Evolutionary conservation across 345 rosid genomes (phyloP).

Genomic region (Moricandia moricandioides): DNA sequence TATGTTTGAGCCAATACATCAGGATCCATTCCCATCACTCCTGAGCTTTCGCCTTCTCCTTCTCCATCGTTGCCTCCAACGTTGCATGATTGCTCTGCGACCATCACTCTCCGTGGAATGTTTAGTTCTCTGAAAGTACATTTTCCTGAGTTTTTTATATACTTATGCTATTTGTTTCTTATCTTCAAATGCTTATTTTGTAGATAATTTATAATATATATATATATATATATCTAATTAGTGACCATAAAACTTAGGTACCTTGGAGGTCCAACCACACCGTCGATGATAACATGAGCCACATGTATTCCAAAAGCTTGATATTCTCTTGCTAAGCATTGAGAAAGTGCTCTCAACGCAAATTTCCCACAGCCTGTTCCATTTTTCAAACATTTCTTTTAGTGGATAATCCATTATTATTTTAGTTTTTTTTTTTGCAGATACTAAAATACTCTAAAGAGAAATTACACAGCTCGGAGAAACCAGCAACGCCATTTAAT

Average conservation of each 20-base stretch:
- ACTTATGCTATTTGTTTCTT: background rate
- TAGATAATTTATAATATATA: background rate
- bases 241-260: background rate
- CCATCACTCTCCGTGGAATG: constrained; percentile 41
- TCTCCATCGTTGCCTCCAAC: constrained; percentile 32
- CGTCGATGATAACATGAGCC: constrained; percentile 84
- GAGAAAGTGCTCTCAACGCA: constrained; percentile 79
- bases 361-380: constrained; percentile 84
- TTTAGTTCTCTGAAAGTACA: constrained; percentile 49
- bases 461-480: constrained; percentile 72
- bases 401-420: background rate
- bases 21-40: constrained; percentile 62
- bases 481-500: constrained; percentile 75
- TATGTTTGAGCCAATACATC: constrained; percentile 86
- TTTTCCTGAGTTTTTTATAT: background rate
- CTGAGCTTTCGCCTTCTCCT: constrained; percentile 42
- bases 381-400: background rate
- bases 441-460: background rate
- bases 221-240: background rate
- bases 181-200: background rate
- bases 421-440: background rate
- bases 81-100: constrained; percentile 48
- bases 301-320: constrained; percentile 78
- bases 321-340: constrained; percentile 81
- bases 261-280: constrained; percentile 79